phyloP scores from a whole-genome alignment of 805 yeast genomes.

The Saccharomycopsis synnaedendra region DNA sequence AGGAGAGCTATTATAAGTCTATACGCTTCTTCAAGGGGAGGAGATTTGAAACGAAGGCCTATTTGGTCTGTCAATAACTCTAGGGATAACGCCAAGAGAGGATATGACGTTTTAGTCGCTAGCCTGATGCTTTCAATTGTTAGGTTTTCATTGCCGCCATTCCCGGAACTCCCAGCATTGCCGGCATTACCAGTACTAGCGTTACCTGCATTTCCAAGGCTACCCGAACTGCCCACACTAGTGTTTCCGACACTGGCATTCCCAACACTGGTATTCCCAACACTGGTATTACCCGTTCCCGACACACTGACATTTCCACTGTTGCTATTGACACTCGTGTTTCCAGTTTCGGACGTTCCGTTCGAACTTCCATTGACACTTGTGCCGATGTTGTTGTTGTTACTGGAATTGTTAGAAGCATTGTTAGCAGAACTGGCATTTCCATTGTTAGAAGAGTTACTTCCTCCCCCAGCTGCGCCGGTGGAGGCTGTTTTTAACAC shows the following conservation, averaged over 20 bases:
- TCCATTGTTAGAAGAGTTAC: neutral
- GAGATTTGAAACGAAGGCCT: constrained; percentile 83
- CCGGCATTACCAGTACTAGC: neutral
- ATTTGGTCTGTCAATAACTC: constrained; percentile 96
- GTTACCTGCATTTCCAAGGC: neutral
- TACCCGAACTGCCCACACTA: no score
- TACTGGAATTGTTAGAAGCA: no score
- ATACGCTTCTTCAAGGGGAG: constrained; percentile 93
- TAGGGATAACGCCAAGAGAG: constrained; percentile 79
- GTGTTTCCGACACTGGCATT: no score
- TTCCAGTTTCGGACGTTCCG: no score
- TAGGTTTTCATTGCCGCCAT: neutral
- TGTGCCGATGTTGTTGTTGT: no score
- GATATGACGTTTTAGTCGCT: constrained; percentile 90
- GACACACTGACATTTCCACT: no score
- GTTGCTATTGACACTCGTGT: no score
- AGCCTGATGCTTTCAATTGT: constrained; percentile 47
- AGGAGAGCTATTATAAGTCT: constrained; percentile 82
- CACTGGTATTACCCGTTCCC: no score
- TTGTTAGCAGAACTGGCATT: neutral
- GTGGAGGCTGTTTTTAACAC: constrained; percentile 57
- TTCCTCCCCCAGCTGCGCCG: neutral
- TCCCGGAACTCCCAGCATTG: neutral
- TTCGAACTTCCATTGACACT: no score
- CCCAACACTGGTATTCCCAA: no score